phyloP scores from a whole-genome alignment of 108 stramenopile genomes.

The Seminavis robusta region DNA sequence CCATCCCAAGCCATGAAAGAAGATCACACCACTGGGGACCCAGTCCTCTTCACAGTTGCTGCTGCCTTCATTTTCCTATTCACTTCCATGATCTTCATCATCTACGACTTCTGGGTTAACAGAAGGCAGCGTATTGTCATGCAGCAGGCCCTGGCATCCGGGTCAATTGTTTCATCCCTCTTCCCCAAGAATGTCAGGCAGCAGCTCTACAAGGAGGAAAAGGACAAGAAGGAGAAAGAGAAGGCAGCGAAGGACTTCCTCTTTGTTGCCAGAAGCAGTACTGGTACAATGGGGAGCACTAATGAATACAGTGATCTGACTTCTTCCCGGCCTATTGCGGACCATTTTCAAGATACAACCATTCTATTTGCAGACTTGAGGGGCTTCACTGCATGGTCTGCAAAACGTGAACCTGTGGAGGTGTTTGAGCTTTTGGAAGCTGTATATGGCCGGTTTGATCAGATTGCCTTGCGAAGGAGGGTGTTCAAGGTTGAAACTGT shows the following conservation, averaged over 20 bases:
- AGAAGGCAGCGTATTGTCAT: constrained; percentile 8
- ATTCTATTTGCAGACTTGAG: constrained; percentile 10
- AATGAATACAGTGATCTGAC: no score
- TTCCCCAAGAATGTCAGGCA: constrained; percentile 10
- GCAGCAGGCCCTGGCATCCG: not conserved
- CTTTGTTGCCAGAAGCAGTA: not conserved
- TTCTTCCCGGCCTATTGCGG: no score
- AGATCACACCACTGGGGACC: not conserved
- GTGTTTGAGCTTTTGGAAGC: constrained; percentile 12
- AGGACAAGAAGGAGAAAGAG: not conserved
- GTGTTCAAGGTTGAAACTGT: no score
- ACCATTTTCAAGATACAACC: no score
- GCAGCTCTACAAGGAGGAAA: not conserved
- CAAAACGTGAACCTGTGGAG: constrained; percentile 3
- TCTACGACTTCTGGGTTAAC: constrained; percentile 8
- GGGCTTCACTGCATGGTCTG: constrained; percentile 12
- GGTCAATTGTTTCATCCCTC: constrained; percentile 1
- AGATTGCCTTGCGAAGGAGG: no score
- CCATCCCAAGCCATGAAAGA: constrained; percentile 1
- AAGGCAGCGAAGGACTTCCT: no score
- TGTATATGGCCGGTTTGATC: no score
- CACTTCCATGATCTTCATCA: not conserved
- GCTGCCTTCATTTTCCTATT: constrained; percentile 2
- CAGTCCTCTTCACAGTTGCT: constrained; percentile 2
- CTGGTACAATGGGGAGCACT: no score